A percentile compares a stretch with the other conserved stretches of the same genome.
phyloP scores from a whole-genome alignment of 257 asterid genomes.

The Capsicum rhomboideum region DNA sequence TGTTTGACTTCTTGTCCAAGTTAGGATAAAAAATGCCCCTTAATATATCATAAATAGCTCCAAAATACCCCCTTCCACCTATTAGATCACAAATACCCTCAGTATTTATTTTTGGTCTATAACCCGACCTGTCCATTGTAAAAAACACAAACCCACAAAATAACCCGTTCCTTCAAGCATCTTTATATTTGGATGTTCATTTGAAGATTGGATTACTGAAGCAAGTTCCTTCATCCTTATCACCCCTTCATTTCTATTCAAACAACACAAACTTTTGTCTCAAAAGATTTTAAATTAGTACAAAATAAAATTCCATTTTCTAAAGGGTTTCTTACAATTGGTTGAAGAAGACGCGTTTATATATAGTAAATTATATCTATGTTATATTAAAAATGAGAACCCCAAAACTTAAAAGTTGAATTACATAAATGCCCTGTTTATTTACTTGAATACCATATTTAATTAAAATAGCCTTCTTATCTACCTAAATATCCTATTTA shows the following conservation, averaged over 20 bases:
- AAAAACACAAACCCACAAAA: neutral
- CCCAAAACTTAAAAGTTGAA: neutral
- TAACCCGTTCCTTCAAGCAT: neutral
- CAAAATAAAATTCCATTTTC: neutral
- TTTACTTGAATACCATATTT: neutral
- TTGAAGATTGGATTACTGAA: constrained; percentile 37
- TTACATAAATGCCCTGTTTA: neutral
- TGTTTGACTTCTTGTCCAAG: neutral
- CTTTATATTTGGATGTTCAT: constrained; percentile 31
- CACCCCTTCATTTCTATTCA: constrained; percentile 23
- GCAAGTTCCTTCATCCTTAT: constrained; percentile 47
- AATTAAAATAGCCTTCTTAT: neutral
- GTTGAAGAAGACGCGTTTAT: neutral
- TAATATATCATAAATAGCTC: neutral
- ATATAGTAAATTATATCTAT: neutral
- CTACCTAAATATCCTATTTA: neutral
- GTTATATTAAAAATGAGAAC: neutral
- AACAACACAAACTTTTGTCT: neutral
- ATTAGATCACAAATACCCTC: neutral
- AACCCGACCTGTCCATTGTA: neutral
- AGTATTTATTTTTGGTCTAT: neutral
- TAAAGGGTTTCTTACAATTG: neutral
- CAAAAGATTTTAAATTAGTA: neutral
- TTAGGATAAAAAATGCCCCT: neutral
- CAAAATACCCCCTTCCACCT: neutral